Evolutionary conservation across 352 stramenopile species (phyloP).

Genomic region (Globisporangium carolinianum): DNA sequence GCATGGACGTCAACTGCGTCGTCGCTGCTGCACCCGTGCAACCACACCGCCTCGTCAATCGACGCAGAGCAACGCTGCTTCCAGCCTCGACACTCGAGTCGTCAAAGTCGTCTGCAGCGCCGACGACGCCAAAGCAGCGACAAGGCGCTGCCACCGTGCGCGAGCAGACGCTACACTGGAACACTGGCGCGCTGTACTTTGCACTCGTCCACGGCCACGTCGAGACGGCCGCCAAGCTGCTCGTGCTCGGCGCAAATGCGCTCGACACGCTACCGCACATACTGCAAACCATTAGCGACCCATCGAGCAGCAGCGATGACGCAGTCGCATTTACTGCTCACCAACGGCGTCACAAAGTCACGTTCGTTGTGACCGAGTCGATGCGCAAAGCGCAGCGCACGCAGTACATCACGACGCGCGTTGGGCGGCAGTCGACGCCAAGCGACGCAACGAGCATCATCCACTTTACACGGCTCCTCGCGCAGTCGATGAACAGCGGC

Average conservation of each 20-base stretch:
- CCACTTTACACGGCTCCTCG: constrained; percentile 35
- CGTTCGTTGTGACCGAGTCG: constrained; percentile 16
- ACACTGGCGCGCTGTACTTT: constrained; percentile 37
- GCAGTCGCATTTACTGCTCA: too few species aligned
- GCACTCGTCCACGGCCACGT: constrained; percentile 44
- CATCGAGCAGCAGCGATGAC: neutral
- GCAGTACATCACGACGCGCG: constrained; percentile 1
- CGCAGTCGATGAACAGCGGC: constrained; percentile 33
- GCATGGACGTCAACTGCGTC: constrained; percentile 55
- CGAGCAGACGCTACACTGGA: constrained; percentile 5
- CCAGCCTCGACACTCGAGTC: neutral
- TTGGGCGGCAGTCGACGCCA: too few species aligned
- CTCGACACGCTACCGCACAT: constrained; percentile 33
- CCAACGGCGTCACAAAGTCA: neutral
- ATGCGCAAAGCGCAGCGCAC: constrained; percentile 20
- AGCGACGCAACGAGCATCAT: neutral
- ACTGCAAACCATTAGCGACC: too few species aligned
- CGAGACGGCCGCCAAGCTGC: constrained; percentile 44
- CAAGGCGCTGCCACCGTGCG: too few species aligned
- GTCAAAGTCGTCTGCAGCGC: too few species aligned
- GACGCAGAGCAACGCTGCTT: neutral
- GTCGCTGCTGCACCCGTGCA: neutral
- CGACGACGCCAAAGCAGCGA: neutral
- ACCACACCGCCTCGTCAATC: neutral
- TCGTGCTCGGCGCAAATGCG: constrained; percentile 45